Evolutionary conservation across 495 filamentous ascomycete genomes (phyloP), one percentile per base, ranked within the genome.

Genomic region (Chaetomium cochliodes): DNA sequence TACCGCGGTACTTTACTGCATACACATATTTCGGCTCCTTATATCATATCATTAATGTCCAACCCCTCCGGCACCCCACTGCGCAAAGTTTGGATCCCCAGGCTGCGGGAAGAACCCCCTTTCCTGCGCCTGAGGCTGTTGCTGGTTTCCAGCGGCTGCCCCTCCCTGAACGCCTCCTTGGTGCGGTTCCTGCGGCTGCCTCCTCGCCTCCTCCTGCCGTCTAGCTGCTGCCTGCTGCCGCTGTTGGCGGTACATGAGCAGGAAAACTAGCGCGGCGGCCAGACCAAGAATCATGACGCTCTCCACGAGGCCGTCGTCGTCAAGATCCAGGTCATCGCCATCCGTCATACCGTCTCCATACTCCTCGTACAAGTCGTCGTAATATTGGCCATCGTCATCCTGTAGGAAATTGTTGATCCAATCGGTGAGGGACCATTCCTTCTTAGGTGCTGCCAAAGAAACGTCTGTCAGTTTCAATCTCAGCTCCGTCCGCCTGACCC

Each of bases 211-310:
- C 67, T 78, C 77, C 69, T 71, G 69, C 26, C 76, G 70, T 57
- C 70, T 73, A 59, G 77, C 76, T 61, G 76, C 77, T 61, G 76
- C 77, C 65, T 86, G 82, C 65, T 91, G 89, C 28, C 90, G 81
- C 69, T 93, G 89, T 62, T 92, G 87, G 33, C 96, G 82, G 72
- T 94, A 92, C 70, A 90, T 93, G 26, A 98, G 83, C 62, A 98
- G 77, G 57, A 90, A 85, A 1, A 89, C 83, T 33, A 98, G 80
- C 0, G 86, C 86, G 1, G 86, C 89, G 2, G 90, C 87, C 47
- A 98, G 73, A 1, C 82, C 87, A 2, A 96, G 76, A 64, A 99
- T 97, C 25, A 96, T 81, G 15, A 96, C 70, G 41, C 88, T 93
- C 75, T 99, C 94, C 13, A 97, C 65, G 63, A 92, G 81, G 56